Evolutionary conservation across 225 moss, liverwort and hornwort genomes (phyloP).

Genomic region (Marchantia paleacea): DNA sequence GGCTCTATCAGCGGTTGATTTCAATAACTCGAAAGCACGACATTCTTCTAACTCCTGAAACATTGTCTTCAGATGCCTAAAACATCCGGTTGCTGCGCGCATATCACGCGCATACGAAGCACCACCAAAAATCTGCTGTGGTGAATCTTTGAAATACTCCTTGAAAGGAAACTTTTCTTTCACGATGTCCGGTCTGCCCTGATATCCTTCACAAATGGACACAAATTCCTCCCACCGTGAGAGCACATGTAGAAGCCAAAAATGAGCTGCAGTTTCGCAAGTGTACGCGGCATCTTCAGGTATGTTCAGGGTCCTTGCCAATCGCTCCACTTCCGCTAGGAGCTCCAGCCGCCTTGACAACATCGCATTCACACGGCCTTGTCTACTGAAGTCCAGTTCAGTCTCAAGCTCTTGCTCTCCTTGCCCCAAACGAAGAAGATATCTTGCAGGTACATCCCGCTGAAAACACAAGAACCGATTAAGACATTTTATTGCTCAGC

Average conservation of each 20-base stretch:
- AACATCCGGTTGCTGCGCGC: conserved; percentile 92
- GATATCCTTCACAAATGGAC: conserved; percentile 76
- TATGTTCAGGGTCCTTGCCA: conserved; percentile 85
- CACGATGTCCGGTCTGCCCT: conserved; percentile 54
- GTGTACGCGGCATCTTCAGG: conserved; percentile 96
- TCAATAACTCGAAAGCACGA: conserved; percentile 94
- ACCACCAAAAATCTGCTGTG: conserved; percentile 74
- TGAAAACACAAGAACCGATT: conserved; percentile 19
- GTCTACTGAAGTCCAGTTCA: conserved; percentile 90
- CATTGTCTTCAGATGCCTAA: conserved; percentile 95
- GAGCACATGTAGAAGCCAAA: conserved; percentile 92
- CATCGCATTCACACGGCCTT: conserved; percentile 98
- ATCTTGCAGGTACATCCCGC: conserved; percentile 96
- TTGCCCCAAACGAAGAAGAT: conserved; percentile 95
- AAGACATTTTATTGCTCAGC: not conserved
- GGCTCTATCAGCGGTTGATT: conserved; percentile 94
- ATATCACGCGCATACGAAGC: conserved; percentile 73
- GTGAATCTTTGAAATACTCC: conserved; percentile 78
- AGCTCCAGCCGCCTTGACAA: conserved; percentile 89
- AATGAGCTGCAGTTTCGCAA: conserved; percentile 98
- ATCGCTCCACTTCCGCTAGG: conserved; percentile 77
- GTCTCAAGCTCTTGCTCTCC: conserved; percentile 95
- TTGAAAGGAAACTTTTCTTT: conserved; percentile 88
- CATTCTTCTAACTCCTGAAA: conserved; percentile 99
- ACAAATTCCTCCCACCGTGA: conserved; percentile 99